Evolutionary conservation across 2,329 filamentous ascomycete species (phyloP).

Genomic region (Colletotrichum spaethianum): DNA sequence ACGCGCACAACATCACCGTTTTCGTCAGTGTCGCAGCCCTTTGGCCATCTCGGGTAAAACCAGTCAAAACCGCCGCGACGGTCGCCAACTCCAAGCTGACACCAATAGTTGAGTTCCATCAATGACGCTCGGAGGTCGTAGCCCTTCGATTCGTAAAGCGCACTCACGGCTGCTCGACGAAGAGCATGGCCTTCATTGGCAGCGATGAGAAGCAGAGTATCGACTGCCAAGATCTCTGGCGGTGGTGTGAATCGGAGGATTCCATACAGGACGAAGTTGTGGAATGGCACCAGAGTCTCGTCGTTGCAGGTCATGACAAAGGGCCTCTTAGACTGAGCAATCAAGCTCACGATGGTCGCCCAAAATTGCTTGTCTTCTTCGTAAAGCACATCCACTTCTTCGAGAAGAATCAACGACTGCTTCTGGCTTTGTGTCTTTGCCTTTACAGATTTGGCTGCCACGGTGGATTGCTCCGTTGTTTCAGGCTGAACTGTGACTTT

Average conservation of each 20-base stretch:
- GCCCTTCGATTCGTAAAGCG: slow-evolving; percentile 78
- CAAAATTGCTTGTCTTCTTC: slow-evolving; percentile 98
- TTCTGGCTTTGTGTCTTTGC: slow-evolving; percentile 74
- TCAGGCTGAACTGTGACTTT: slow-evolving; percentile 43
- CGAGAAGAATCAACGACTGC: slow-evolving; percentile 93
- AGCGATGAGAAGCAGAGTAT: slow-evolving; percentile 86
- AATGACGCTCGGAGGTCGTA: slow-evolving; percentile 86
- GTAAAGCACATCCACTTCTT: slow-evolving; percentile 94
- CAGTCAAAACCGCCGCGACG: slow-evolving; percentile 90
- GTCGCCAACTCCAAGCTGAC: slow-evolving; percentile 94
- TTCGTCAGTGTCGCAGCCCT: slow-evolving; percentile 77
- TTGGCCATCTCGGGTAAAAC: slow-evolving; percentile 85
- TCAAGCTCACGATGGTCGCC: slow-evolving; percentile 83
- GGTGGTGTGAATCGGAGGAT: slow-evolving; percentile 83
- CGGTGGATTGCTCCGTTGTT: slow-evolving; percentile 39
- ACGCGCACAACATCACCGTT: slow-evolving; percentile 80
- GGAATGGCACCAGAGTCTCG: slow-evolving; percentile 83
- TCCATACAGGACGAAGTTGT: slow-evolving; percentile 83
- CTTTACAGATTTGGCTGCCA: slow-evolving; percentile 22
- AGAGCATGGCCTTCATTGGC: slow-evolving; percentile 92
- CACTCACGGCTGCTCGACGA: slow-evolving; percentile 73
- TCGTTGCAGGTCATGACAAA: slow-evolving; percentile 97
- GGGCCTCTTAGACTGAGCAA: slow-evolving; percentile 88
- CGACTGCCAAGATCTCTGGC: slow-evolving; percentile 77
- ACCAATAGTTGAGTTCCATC: slow-evolving; percentile 94